Base-by-base conservation (phyloP, 2,329 filamentous ascomycete genomes). In the Emmonsiellopsis sp. region DNA sequence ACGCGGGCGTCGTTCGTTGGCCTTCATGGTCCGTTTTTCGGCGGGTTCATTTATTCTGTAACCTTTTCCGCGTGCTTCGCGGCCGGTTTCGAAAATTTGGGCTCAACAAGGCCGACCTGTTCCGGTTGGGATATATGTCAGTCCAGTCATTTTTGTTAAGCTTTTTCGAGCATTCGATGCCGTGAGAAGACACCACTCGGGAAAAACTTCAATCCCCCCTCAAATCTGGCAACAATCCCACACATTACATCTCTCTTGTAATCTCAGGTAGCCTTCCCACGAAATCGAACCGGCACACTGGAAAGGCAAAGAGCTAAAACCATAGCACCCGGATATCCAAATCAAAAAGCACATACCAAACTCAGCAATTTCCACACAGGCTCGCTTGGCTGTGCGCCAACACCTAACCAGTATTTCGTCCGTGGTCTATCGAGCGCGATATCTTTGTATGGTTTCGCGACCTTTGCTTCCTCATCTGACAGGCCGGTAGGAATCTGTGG, bases 381-480 rank as follows among this genome's bases (percentile, higher is more conserved):
- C 61, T 96, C 88, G 57, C 87, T 91, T 8, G 93, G 93, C 74
- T 98, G 93, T 53, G 93, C 93, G 1, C 93, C 93, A 3, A 97
- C 92, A 68, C 93, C 93, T 37, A 98, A 79, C 93, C 93, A 98
- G 75, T 98, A 98, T 70, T 86, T 85, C 54, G 92, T 87, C 56
- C 93, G 79, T 60, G 82, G 76, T 6, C 81, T 75, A 70, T 98
- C 93, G 11, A 98, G 79, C 64, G 88, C 85, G 67, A 98, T 87
- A 61, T 97, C 91, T 73, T 98, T 98, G 76, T 87, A 88, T 53
- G 87, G 80, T 54, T 83, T 82, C 14, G 83, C 82, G n/a, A 79
- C 62, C 52, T 66, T 65, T 33, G 70, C 65, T 58, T 70, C 68
- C 58, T 75, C 75, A 42, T 77, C 71, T 11, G 76, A 75, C 33